Evolutionary conservation across 2,329 filamentous ascomycete genomes (phyloP).

Genomic region (Diaporthe sp.): DNA sequence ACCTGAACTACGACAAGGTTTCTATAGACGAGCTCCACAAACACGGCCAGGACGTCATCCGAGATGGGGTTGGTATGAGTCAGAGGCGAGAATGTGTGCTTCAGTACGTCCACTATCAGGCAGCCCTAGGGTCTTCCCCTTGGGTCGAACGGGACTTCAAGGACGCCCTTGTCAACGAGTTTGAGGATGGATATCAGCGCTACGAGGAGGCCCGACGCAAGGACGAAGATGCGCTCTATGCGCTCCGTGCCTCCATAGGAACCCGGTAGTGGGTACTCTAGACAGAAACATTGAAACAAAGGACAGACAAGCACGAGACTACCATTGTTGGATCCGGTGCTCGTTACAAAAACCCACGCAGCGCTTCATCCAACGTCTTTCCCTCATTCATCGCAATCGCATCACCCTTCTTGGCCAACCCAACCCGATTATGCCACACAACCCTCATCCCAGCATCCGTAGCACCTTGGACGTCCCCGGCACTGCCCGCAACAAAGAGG

Average conservation of each 20-base stretch:
- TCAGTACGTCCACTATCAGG: constrained; percentile 32
- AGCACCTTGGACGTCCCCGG: constrained; percentile 56
- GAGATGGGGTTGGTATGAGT: constrained; percentile 2
- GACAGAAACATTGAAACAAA: background rate
- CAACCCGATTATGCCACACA: constrained; percentile 55
- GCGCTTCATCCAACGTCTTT: constrained; percentile 44
- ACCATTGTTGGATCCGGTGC: no score
- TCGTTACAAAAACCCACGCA: constrained; percentile 41
- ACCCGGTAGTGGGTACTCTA: no score
- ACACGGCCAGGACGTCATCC: background rate
- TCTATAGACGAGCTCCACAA: background rate
- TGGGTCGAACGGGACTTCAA: constrained; percentile 37
- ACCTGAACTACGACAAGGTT: constrained; percentile 32
- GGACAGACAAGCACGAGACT: background rate
- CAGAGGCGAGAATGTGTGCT: constrained; percentile 15
- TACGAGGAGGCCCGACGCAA: background rate
- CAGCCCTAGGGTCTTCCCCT: background rate
- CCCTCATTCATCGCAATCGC: constrained; percentile 46
- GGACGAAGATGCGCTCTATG: constrained; percentile 18
- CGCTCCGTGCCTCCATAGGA: background rate
- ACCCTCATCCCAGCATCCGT: constrained; percentile 55
- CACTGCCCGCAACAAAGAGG: constrained; percentile 56
- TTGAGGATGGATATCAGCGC: constrained; percentile 25
- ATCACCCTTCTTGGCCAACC: constrained; percentile 47
- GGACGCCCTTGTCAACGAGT: background rate